Conservation (phyloP, 2,329 filamentous ascomycete species). For the Rutstroemia sydowiana region DNA sequence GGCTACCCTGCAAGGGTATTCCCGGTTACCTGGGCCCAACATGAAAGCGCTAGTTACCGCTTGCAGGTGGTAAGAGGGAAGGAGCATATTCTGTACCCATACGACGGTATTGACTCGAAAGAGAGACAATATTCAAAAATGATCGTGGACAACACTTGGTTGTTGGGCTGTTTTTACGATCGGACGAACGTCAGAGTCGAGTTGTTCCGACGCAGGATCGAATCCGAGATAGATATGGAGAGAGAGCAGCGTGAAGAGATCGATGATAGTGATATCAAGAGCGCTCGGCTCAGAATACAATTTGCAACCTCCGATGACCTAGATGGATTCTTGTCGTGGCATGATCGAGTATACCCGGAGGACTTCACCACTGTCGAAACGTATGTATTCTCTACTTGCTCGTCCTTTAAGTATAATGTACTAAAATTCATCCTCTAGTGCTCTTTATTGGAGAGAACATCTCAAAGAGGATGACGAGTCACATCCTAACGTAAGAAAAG, state of each 20-base stretch:
- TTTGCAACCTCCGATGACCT: no score
- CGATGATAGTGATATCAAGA: background rate
- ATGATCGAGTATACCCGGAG: no score
- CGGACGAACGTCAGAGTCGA: background rate
- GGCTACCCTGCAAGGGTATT: background rate
- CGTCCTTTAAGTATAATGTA: no score
- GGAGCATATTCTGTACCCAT: background rate
- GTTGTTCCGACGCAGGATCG: background rate
- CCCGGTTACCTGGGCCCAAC: background rate
- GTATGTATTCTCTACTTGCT: no score
- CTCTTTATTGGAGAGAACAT: no score
- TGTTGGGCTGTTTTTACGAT: background rate
- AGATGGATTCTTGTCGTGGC: no score
- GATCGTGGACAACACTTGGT: background rate
- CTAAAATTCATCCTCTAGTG: no score
- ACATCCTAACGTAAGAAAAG: no score
- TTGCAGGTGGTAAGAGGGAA: background rate
- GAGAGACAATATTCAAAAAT: background rate
- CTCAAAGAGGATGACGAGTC: no score
- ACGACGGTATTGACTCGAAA: background rate
- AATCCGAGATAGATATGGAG: background rate
- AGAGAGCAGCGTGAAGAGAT: background rate
- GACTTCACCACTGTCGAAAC: no score
- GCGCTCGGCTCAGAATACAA: conserved; percentile 1
- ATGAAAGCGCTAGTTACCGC: background rate